A percentile compares a stretch with the other conserved stretches of the same genome.
These are phyloP conservation scores for Colletotrichum tanaceti DNA, from an alignment of 2,329 filamentous ascomycete genomes.

Conservation along the genomic window DNA sequence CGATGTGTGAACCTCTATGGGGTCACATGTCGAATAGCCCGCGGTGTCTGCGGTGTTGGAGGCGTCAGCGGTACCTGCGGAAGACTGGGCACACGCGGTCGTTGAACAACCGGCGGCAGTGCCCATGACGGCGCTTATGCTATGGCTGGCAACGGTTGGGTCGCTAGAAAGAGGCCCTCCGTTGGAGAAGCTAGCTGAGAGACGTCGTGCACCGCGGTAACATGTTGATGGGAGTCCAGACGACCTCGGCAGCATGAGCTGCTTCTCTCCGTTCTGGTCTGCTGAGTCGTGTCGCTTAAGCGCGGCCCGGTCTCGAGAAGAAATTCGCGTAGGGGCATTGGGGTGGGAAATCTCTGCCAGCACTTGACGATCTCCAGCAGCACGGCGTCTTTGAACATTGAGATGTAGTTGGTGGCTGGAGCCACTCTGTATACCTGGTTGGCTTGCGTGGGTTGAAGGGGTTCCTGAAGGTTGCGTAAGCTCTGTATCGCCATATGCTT, in stretches of 20 bases:
- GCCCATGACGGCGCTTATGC: conserved; percentile 44
- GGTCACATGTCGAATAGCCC: conserved; percentile 30
- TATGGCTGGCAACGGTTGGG: conserved; percentile 48
- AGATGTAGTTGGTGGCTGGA: conserved; percentile 2
- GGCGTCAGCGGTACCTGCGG: too few relatives aligned
- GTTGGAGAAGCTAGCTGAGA: conserved; percentile 49
- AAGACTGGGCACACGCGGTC: too few relatives aligned
- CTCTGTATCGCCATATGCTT: background rate
- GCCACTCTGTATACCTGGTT: background rate
- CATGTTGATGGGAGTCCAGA: background rate
- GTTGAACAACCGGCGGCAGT: too few relatives aligned
- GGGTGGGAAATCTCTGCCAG: conserved; percentile 30
- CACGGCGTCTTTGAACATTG: conserved; percentile 7
- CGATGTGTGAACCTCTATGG: conserved; percentile 22
- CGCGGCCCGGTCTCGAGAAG: background rate
- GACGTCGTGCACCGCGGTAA: conserved; percentile 37
- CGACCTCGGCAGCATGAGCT: background rate
- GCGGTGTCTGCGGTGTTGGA: conserved; percentile 2
- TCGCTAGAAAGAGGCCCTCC: conserved; percentile 45
- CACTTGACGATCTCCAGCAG: conserved; percentile 19
- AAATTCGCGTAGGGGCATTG: background rate
- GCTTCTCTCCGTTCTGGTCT: background rate
- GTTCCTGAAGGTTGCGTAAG: background rate
- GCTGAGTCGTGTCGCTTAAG: background rate
- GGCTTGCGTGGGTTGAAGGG: conserved; percentile 32